Evolutionary conservation across 2,329 filamentous ascomycete species (phyloP), one percentile per base, ranked within the genome.

Genomic region (Aspergillus sp.): DNA sequence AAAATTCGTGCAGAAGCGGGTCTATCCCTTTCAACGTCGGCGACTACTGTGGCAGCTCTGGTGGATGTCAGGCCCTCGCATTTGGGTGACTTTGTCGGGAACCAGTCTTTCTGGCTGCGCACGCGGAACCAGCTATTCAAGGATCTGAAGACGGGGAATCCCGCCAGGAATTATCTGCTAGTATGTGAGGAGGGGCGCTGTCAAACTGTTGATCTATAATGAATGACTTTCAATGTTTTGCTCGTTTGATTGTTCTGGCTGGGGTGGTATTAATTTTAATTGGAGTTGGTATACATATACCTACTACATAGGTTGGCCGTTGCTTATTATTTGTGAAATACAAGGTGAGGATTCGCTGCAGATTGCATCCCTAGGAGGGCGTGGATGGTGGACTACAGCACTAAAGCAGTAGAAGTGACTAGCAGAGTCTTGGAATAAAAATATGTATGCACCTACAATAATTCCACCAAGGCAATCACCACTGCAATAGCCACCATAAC

Each of bases 171-270:
- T 54, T 70, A 74, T 54, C 47, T 78, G 35, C 62, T 76, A 52
- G 57, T 76, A 23, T 78, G 76, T 50, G 74, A 77, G 63, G 59
- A 62, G 3, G 75, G 75, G 2, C 63, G 59, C 25, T 78, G 76
- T 65, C 66, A 62, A 48, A 70, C 55, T 6, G 64, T 77, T 41
- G 70, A 77, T 65, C 47, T 77, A 12, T 72, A 63, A 59, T 49
- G 8, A 11, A 35, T 31, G 21, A 21, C 21, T 6, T 31, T 46
- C 3, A 31, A 31, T 4, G n/a, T 37, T 33, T 37, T 7, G 35
- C 12, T 37, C 5, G 5, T 37, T 37, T 37, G 12, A 37, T 37
- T 37, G 12, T 37, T 37, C 1, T 31, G 27, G 27, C 9, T 12
- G 27, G 27, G 14, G 35, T 37, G 15, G 5, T 37, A n/a, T 37